Evolutionary conservation across 2,329 filamentous ascomycete species (phyloP).

Genomic region (Xylaria hypoxylon): DNA sequence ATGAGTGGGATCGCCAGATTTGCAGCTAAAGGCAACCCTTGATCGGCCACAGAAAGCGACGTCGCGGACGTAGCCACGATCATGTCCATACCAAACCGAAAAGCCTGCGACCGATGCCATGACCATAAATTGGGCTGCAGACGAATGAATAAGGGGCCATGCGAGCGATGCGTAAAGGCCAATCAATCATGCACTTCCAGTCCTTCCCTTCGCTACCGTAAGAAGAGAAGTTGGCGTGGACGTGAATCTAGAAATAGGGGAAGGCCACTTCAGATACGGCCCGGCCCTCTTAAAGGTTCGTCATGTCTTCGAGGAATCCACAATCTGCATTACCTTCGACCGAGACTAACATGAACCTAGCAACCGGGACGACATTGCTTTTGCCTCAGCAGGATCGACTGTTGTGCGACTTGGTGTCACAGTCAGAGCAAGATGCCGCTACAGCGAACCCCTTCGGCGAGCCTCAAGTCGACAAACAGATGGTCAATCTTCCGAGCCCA

Average conservation of each 20-base stretch:
- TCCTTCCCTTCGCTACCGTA: slow-evolving; percentile 54
- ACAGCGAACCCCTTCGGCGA: slow-evolving; percentile 1
- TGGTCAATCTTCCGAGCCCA: neutral
- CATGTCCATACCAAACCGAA: slow-evolving; percentile 47
- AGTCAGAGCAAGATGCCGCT: slow-evolving; percentile 17
- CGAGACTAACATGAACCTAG: slow-evolving; percentile 9
- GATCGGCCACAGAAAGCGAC: neutral
- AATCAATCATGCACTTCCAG: slow-evolving; percentile 59
- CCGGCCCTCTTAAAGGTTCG: slow-evolving; percentile 17
- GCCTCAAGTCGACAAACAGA: slow-evolving; percentile 11
- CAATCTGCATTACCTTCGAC: neutral
- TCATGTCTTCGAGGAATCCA: neutral
- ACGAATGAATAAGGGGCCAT: slow-evolving; percentile 55
- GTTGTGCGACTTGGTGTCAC: slow-evolving; percentile 35
- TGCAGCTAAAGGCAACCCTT: neutral
- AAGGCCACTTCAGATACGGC: slow-evolving; percentile 24
- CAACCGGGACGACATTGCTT: slow-evolving; percentile 1
- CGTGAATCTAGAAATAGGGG: neutral
- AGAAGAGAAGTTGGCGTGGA: slow-evolving; percentile 1
- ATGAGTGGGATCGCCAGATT: neutral
- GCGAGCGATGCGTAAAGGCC: slow-evolving; percentile 58
- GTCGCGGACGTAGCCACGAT: neutral
- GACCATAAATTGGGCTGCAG: slow-evolving; percentile 61
- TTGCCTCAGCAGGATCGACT: slow-evolving; percentile 6
- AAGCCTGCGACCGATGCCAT: slow-evolving; percentile 62